phyloP scores from a whole-genome alignment of 1,284 basidiomycete genomes.

The Puccinia triticina region DNA sequence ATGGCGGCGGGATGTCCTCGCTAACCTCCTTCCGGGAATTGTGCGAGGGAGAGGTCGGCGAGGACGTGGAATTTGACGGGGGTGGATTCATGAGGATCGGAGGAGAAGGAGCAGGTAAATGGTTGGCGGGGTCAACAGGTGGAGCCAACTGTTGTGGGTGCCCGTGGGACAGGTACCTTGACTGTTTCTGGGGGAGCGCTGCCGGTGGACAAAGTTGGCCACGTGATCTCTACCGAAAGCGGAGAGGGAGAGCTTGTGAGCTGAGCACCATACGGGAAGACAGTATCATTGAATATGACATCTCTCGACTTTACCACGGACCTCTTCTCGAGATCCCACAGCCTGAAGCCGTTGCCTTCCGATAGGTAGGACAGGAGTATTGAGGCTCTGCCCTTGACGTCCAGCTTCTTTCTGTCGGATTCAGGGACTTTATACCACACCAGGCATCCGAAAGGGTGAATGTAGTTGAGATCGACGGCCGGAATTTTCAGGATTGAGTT shows the following conservation, averaged over 20 bases:
- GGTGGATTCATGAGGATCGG: too few species aligned
- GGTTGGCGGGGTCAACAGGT: too few species aligned
- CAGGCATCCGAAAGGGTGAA: slow-evolving; percentile 34
- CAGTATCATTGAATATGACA: slow-evolving; percentile 1
- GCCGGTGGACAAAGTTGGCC: too few species aligned
- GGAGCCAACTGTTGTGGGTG: too few species aligned
- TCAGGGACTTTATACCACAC: too few species aligned
- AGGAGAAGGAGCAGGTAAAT: too few species aligned
- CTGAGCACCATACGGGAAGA: background rate
- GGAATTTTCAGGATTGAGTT: background rate
- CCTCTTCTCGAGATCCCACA: slow-evolving; percentile 1
- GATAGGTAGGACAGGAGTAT: slow-evolving; percentile 22
- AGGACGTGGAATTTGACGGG: too few species aligned
- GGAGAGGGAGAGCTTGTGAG: background rate
- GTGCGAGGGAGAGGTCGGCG: too few species aligned
- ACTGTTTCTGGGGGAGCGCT: too few species aligned
- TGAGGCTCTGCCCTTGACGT: background rate
- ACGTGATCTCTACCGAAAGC: background rate
- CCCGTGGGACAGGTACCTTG: too few species aligned
- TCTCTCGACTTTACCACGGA: background rate
- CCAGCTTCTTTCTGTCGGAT: slow-evolving; percentile 19
- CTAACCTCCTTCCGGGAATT: too few species aligned
- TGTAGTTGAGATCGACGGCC: background rate
- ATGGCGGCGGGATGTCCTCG: background rate
- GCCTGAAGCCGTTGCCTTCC: background rate